These are phyloP conservation scores for Aspergillus viridinutans DNA, from an alignment of 2,329 filamentous ascomycete species.

Conservation along the genomic window DNA sequence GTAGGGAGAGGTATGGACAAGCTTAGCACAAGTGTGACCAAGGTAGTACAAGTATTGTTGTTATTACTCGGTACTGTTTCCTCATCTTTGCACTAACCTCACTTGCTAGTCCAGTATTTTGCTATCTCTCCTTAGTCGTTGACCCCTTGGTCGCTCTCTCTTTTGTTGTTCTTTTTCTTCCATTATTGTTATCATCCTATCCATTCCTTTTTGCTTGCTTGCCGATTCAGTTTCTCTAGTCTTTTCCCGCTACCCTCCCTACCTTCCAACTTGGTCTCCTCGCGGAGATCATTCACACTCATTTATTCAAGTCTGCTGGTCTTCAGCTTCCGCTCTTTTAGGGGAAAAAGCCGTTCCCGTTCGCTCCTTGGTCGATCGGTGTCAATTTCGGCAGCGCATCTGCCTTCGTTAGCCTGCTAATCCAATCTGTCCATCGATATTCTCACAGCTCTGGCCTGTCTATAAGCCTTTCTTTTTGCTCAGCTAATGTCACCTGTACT, in stretches of 20 bases:
- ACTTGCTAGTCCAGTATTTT: conserved; percentile 6
- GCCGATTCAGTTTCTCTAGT: background rate
- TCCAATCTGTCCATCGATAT: background rate
- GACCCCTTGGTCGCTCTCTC: conserved; percentile 9
- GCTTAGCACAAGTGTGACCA: background rate
- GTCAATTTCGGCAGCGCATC: conserved; percentile 1
- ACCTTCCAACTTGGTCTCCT: background rate
- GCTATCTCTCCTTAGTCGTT: conserved; percentile 9
- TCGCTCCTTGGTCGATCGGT: conserved; percentile 22
- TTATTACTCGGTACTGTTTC: background rate
- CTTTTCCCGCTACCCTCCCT: background rate
- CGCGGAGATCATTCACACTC: conserved; percentile 12
- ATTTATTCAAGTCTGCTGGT: conserved; percentile 10
- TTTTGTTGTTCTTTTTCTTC: conserved; percentile 7
- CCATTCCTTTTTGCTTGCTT: conserved; percentile 2
- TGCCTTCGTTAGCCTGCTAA: background rate
- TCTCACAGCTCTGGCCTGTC: background rate
- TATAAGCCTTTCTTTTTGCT: background rate
- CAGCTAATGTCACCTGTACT: background rate
- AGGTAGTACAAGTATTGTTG: background rate
- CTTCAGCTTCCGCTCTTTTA: conserved; percentile 25
- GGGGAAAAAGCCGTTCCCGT: conserved; percentile 18
- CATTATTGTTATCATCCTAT: conserved; percentile 10
- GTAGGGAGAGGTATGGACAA: background rate
- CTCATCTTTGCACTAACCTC: background rate